phyloP scores from a whole-genome alignment of 768 basidiomycete genomes.

The Boletus huronensis region DNA sequence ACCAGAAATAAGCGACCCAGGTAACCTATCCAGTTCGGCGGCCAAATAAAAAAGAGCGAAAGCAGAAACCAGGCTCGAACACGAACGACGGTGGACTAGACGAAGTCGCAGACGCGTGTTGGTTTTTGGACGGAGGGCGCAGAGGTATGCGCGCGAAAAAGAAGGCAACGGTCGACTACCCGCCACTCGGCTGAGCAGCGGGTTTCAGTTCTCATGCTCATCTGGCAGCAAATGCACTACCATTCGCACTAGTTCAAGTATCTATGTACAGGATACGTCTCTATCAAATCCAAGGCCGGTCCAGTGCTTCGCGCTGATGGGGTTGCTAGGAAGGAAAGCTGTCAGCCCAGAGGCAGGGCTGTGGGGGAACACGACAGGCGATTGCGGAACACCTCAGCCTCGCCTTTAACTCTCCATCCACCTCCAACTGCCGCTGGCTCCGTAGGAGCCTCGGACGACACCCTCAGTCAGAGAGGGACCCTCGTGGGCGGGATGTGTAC shows the following conservation, averaged over 20 bases:
- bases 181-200: constrained; percentile 19
- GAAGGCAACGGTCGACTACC: background rate
- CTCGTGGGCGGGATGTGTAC: constrained; percentile 61
- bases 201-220: no score
- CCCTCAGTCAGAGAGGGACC: constrained; percentile 33
- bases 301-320: background rate
- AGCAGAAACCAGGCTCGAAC: background rate
- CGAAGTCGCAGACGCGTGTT: constrained; percentile 7
- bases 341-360: constrained; percentile 2
- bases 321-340: background rate
- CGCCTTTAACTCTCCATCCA: constrained; percentile 82
- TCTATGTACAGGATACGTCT: background rate
- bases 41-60: background rate
- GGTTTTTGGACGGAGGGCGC: constrained; percentile 2
- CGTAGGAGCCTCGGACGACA: constrained; percentile 27
- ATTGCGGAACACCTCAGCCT: constrained; percentile 61
- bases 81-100: background rate
- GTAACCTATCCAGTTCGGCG: background rate
- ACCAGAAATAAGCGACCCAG: background rate
- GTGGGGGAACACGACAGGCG: background rate
- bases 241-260: background rate
- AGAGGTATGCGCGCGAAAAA: constrained; percentile 13
- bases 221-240: background rate
- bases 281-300: background rate
- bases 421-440: constrained; percentile 51